A percentile compares a stretch with the other conserved stretches of the same genome.
Evolutionary conservation across 345 rosid species (phyloP).

Genomic region (Cochlearia excelsa): DNA sequence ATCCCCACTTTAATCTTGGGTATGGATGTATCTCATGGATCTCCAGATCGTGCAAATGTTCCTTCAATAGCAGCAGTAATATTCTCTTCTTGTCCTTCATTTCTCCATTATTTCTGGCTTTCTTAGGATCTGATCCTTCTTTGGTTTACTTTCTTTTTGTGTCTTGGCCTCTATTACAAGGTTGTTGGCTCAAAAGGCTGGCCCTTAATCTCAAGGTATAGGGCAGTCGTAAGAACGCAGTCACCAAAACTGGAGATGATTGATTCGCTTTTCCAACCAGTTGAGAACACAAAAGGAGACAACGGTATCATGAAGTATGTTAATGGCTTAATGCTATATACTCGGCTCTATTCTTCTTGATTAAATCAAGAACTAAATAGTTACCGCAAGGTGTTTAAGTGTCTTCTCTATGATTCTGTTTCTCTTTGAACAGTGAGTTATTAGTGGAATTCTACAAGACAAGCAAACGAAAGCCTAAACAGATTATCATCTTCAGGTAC

Average conservation of each 20-base stretch:
- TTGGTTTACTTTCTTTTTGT: slow-evolving; percentile 12
- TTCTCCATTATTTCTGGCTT: slow-evolving; percentile 8
- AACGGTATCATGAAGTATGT: slow-evolving; percentile 83
- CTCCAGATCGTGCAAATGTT: slow-evolving; percentile 70
- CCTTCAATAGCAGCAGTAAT: slow-evolving; percentile 88
- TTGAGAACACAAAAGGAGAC: slow-evolving; percentile 46
- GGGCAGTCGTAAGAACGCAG: slow-evolving; percentile 87
- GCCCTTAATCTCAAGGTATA: slow-evolving; percentile 82
- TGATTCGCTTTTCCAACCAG: slow-evolving; percentile 76
- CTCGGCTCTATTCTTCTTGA: background rate
- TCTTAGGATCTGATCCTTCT: slow-evolving; percentile 10
- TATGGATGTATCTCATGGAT: slow-evolving; percentile 95
- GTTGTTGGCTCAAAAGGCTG: slow-evolving; percentile 83
- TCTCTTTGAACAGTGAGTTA: slow-evolving; percentile 51
- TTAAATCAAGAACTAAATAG: slow-evolving; percentile 2
- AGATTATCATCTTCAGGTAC: slow-evolving; percentile 83
- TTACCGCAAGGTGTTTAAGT: slow-evolving; percentile 1
- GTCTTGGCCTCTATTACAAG: slow-evolving; percentile 37
- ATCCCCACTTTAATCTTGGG: slow-evolving; percentile 90
- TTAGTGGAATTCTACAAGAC: slow-evolving; percentile 62
- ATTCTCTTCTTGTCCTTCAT: slow-evolving; percentile 1
- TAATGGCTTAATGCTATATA: slow-evolving; percentile 2
- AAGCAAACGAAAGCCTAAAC: slow-evolving; percentile 62
- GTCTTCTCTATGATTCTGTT: slow-evolving; percentile 5
- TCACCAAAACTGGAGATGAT: slow-evolving; percentile 82